These are phyloP conservation scores for Rhodotorula sp. DNA, from an alignment of 1,284 basidiomycete species.

Conservation along the genomic window DNA sequence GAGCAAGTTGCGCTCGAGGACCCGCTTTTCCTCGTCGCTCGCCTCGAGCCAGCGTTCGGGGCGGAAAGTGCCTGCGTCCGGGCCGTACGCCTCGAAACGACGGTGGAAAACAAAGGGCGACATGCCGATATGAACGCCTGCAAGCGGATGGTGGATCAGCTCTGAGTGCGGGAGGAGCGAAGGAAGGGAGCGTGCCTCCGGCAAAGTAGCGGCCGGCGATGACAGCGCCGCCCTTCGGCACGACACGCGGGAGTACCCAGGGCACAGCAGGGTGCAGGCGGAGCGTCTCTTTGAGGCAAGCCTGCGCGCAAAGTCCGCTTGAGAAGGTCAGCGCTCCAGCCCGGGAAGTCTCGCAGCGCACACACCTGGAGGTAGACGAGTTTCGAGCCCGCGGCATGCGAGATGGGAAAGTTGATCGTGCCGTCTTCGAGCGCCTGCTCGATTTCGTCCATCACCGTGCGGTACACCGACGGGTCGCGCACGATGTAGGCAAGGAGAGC, in stretches of 20 bases:
- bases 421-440: slow-evolving; percentile 45
- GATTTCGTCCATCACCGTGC: slow-evolving; percentile 44
- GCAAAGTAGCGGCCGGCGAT: slow-evolving; percentile 46
- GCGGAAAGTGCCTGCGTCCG: neutral
- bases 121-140: slow-evolving; percentile 10
- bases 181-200: slow-evolving; percentile 10
- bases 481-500: slow-evolving; percentile 47
- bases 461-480: slow-evolving; percentile 41
- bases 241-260: slow-evolving; percentile 47
- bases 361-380: slow-evolving; percentile 41
- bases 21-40: neutral
- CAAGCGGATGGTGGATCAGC: no score
- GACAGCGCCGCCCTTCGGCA: slow-evolving; percentile 45
- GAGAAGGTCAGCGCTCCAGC: neutral
- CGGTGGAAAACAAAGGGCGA: slow-evolving; percentile 8
- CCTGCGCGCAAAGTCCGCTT: slow-evolving; percentile 17
- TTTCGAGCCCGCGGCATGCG: slow-evolving; percentile 44
- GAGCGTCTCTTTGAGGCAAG: slow-evolving; percentile 49
- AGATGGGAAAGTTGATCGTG: slow-evolving; percentile 40
- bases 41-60: slow-evolving; percentile 12
- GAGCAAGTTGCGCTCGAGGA: slow-evolving; percentile 7
- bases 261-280: slow-evolving; percentile 50
- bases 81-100: neutral
- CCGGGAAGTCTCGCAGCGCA: fast-evolving
- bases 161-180: neutral